Evolutionary conservation across 108 stramenopile genomes (phyloP).

Genomic region (Parmales sp.): DNA sequence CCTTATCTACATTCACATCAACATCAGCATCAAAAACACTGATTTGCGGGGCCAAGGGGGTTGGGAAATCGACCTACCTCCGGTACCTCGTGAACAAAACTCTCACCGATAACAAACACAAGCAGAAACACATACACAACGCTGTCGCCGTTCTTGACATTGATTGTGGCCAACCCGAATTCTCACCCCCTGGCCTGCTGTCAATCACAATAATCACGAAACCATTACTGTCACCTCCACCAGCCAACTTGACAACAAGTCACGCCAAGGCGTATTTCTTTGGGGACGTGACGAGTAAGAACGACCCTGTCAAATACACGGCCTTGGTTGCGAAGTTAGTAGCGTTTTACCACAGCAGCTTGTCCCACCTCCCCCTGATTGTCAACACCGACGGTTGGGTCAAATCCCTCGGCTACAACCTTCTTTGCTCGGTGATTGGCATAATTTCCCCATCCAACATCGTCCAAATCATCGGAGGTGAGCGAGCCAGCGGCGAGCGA

Average conservation of each 20-base stretch:
- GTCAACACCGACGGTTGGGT: conserved; percentile 92
- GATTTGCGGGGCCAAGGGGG: conserved; percentile 80
- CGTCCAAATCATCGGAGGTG: conserved; percentile 72
- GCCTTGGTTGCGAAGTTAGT: conserved; percentile 37
- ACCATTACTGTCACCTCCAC: conserved; percentile 69
- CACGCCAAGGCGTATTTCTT: conserved; percentile 54
- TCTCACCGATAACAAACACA: conserved; percentile 35
- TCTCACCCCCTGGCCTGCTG: conserved; percentile 71
- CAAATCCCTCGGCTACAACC: conserved; percentile 71
- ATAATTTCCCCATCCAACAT: conserved; percentile 50
- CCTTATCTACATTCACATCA: too few relatives aligned
- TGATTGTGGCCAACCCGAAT: conserved; percentile 83
- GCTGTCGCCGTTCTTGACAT: conserved; percentile 70
- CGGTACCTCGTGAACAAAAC: conserved; percentile 67
- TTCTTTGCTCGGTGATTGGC: conserved; percentile 57
- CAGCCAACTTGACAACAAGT: conserved; percentile 33
- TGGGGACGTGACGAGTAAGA: conserved; percentile 60
- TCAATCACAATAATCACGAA: conserved; percentile 44
- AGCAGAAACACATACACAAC: not conserved
- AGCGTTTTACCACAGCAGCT: not conserved
- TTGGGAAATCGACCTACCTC: conserved; percentile 76
- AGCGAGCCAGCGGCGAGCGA: too few relatives aligned
- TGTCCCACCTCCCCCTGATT: conserved; percentile 43
- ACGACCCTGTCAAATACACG: conserved; percentile 59
- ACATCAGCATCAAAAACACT: too few relatives aligned